Evolutionary conservation across 768 basidiomycete genomes (phyloP), one percentile per base, ranked within the genome.

Genomic region (Sistotremastrum suecicum): DNA sequence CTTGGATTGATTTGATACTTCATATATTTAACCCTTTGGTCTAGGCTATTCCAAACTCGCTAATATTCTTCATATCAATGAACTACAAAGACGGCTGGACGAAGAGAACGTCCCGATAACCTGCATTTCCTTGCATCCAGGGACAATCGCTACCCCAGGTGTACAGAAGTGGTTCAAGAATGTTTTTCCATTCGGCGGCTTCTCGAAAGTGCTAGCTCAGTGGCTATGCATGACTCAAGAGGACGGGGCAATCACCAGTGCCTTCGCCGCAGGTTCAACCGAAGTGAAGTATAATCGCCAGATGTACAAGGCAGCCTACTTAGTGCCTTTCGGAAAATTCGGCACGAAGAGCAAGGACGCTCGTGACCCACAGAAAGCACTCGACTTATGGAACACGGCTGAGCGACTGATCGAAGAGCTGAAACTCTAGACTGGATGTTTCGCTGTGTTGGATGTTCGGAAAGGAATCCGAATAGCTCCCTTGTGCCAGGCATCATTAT

Each of bases 111-210:
- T 60, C 1, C 54, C 56, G 12, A 45, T 71, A 60, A 71, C 52
- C 3, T 61, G 55, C 30, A 58, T 72, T 11, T 50, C 66, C 0
- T 41, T 72, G 1, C 65, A 71, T 50, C 72, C 72, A 0, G 72
- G 72, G 2, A 45, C 50, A 1, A 63, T 71, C 3, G 47, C 54
- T 30, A 68, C 71, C 2, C 41, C n/a, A 44, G 0, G 34, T 7
- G 5, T 43, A 36, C 20, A 20, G 2, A 20, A 20, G 20, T 20
- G 20, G 20, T 20, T 20, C 20, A 20, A 20, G 20, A 20, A 20
- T 20, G 20, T 20, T 4, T 29, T 50, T 5, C 46, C 39, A 4
- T 50, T 42, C 41, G 11, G 37, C 51, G 54, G 46, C 48, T 64
- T 20, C 39, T 60, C 37, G 52, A 56, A 2, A 39, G 20, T 20